A percentile compares a stretch with the other conserved stretches of the same genome.
Evolutionary conservation across 1,284 basidiomycete genomes (phyloP).

Genomic region (Cutaneotrichosporon cyanovorans): DNA sequence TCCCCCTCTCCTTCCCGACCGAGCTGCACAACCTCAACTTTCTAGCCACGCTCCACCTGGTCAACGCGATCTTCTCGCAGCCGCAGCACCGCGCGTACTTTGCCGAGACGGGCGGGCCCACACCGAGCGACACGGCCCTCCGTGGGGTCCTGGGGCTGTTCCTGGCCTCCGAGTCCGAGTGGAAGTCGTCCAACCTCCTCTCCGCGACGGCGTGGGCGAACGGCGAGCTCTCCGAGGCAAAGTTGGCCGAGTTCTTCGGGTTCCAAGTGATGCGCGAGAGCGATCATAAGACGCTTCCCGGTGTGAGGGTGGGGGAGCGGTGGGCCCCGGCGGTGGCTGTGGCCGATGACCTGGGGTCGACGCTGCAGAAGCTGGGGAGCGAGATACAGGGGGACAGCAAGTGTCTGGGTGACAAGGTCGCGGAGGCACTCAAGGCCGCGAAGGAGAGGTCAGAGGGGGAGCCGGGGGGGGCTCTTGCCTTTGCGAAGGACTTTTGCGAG

Average conservation of each 20-base stretch:
- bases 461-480: no score
- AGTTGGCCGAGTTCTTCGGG: slow-evolving; percentile 26
- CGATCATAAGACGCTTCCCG: slow-evolving; percentile 29
- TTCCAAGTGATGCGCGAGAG: slow-evolving; percentile 25
- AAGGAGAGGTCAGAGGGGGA: no score
- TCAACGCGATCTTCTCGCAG: slow-evolving; percentile 14
- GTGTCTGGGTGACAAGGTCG: slow-evolving; percentile 28
- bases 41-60: slow-evolving; percentile 24
- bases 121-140: slow-evolving; percentile 21
- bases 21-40: slow-evolving; percentile 29
- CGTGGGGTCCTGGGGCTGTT: slow-evolving; percentile 30
- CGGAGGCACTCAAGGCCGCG: slow-evolving; percentile 1
- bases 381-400: slow-evolving; percentile 7
- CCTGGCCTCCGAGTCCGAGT: slow-evolving; percentile 24
- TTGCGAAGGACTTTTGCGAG: slow-evolving; percentile 18
- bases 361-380: slow-evolving; percentile 18
- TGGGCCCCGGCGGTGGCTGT: slow-evolving; percentile 16
- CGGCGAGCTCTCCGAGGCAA: slow-evolving; percentile 16
- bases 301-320: slow-evolving; percentile 28
- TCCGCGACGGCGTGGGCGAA: slow-evolving; percentile 19
- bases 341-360: slow-evolving; percentile 13
- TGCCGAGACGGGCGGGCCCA: slow-evolving; percentile 6
- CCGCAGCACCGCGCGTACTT: slow-evolving; percentile 22
- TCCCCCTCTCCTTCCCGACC: slow-evolving; percentile 32
- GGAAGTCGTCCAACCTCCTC: slow-evolving; percentile 20